Evolutionary conservation across 2,329 filamentous ascomycete species (phyloP).

Genomic region (Blumeriella jaapii): DNA sequence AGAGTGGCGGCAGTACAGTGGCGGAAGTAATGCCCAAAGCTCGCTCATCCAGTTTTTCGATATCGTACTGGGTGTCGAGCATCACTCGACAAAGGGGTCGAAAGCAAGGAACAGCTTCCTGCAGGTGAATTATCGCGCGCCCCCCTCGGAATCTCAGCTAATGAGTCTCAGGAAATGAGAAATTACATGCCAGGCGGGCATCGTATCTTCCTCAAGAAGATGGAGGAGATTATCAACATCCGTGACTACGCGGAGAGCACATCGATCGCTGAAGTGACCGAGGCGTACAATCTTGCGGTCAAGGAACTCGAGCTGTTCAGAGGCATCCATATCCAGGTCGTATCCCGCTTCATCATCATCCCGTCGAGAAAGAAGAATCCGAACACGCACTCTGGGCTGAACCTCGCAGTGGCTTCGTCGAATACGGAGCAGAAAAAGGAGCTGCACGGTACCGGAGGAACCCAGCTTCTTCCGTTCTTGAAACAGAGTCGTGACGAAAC

Average conservation of each 20-base stretch:
- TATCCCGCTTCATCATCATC: conserved; percentile 80
- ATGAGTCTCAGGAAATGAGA: conserved; percentile 49
- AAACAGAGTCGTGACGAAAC: conserved; percentile 87
- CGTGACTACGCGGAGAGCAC: conserved; percentile 46
- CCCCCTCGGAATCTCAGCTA: not conserved
- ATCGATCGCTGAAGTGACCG: conserved; percentile 37
- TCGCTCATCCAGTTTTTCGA: conserved; percentile 92
- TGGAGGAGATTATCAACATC: conserved; percentile 62
- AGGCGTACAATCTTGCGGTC: conserved; percentile 64
- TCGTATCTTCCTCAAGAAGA: conserved; percentile 62
- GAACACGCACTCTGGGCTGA: conserved; percentile 31
- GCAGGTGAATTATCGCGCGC: conserved; percentile 7
- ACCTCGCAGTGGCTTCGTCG: conserved; percentile 24
- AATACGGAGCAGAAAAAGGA: conserved; percentile 22
- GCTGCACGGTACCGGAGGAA: conserved; percentile 77
- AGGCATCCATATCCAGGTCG: conserved; percentile 81
- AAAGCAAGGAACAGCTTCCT: conserved; percentile 19
- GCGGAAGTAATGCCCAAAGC: conserved; percentile 87
- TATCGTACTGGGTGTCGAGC: conserved; percentile 72
- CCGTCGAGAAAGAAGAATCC: conserved; percentile 42
- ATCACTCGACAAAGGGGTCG: conserved; percentile 35
- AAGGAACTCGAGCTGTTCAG: conserved; percentile 65
- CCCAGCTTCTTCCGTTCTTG: conserved; percentile 75
- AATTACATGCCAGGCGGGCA: conserved; percentile 86
- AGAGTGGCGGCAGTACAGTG: conserved; percentile 66